Percentiles rank a stretch among this genome's conserved stretches.
Evolutionary conservation across 2,329 filamentous ascomycete genomes (phyloP).

Genomic region (Tolypocladium album): DNA sequence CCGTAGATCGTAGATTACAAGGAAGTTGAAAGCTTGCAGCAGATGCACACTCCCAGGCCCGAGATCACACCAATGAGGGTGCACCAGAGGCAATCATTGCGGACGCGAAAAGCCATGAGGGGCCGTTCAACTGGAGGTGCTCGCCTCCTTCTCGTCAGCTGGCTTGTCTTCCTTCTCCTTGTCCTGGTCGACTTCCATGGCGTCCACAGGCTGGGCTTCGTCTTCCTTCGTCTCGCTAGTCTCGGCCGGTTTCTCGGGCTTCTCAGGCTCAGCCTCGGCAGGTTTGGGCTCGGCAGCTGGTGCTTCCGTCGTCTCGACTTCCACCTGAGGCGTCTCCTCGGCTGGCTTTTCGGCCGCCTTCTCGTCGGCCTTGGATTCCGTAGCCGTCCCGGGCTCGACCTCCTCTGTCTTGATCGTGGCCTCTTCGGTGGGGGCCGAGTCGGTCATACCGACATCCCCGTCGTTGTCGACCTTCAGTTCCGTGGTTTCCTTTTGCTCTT

Average conservation of each 20-base stretch:
- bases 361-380: conserved; percentile 19
- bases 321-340: conserved; percentile 5
- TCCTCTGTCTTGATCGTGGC: conserved; percentile 31
- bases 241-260: conserved; percentile 12
- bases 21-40: neutral
- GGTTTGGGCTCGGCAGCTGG: conserved; percentile 9
- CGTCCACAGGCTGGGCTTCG: conserved; percentile 9
- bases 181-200: conserved; percentile 22
- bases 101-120: neutral
- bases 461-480: conserved; percentile 30
- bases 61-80: neutral
- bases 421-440: conserved; percentile 18
- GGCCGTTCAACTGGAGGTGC: conserved; percentile 3
- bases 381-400: conserved; percentile 18
- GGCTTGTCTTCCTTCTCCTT: conserved; percentile 15
- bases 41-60: neutral
- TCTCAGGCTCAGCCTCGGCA: conserved; percentile 10
- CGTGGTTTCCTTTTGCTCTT: neutral
- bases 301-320: neutral
- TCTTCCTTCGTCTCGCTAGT: conserved; percentile 6
- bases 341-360: conserved; percentile 15
- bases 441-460: conserved; percentile 41
- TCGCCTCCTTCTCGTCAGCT: conserved; percentile 14
- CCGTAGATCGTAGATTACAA: neutral
- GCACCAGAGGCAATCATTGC: neutral